Evolutionary conservation across 805 yeast genomes (phyloP).

Genomic region (Candida tammaniensis): DNA sequence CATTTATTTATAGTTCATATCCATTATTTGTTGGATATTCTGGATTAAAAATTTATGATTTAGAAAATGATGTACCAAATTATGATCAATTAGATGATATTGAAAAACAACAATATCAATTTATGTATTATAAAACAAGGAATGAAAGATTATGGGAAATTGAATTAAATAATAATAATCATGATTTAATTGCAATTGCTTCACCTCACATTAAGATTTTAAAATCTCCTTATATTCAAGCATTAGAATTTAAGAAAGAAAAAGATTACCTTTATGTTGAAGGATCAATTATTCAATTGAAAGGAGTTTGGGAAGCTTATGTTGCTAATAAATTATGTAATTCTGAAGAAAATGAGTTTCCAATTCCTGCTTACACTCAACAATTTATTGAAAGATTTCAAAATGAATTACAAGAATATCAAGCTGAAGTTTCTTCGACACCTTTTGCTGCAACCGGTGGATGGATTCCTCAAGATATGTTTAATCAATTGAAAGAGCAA

Average conservation of each 20-base stretch:
- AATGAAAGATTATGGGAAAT: conserved; percentile 88
- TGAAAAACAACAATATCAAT: conserved; percentile 78
- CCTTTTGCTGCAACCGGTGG: conserved; percentile 92
- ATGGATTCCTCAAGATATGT: conserved; percentile 95
- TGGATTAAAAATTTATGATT: conserved; percentile 82
- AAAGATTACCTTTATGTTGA: conserved; percentile 64
- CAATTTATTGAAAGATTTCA: conserved; percentile 59
- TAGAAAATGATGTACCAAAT: conserved; percentile 71
- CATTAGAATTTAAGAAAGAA: conserved; percentile 55
- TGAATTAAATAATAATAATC: conserved; percentile 60
- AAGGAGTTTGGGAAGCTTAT: conserved; percentile 67
- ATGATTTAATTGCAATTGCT: conserved; percentile 73
- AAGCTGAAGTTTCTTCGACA: conserved; percentile 59
- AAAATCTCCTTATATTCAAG: conserved; percentile 61
- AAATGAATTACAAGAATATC: conserved; percentile 60
- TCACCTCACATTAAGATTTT: conserved; percentile 78
- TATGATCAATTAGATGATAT: conserved; percentile 64
- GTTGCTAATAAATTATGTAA: conserved; percentile 55
- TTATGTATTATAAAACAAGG: conserved; percentile 86
- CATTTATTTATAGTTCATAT: conserved; percentile 71
- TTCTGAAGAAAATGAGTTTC: conserved; percentile 44
- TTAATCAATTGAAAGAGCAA: conserved; percentile 62
- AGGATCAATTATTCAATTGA: conserved; percentile 62
- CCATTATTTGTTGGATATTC: conserved; percentile 85
- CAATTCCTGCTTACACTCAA: conserved; percentile 55